phyloP scores from a whole-genome alignment of 2,329 filamentous ascomycete species.

The Penicillium sp. region DNA sequence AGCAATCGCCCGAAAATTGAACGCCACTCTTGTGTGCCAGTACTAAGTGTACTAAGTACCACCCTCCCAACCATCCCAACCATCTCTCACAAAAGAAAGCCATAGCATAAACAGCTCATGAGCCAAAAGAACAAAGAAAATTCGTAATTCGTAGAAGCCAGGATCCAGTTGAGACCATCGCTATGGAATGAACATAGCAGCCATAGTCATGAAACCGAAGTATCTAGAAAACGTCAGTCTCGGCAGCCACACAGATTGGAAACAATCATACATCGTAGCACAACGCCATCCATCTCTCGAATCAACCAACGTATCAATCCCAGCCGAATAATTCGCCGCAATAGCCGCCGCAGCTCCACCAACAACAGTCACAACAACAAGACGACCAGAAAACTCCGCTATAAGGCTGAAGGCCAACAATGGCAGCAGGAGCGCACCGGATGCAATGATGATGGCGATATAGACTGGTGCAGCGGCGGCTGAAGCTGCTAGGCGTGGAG shows the following conservation, averaged over 20 bases:
- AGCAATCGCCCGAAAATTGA: background rate
- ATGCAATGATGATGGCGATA: constrained; percentile 47
- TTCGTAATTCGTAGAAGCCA: constrained; percentile 13
- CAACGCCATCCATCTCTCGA: constrained; percentile 42
- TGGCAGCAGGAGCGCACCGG: constrained; percentile 55
- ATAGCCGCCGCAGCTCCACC: constrained; percentile 47
- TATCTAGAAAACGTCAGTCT: constrained; percentile 28
- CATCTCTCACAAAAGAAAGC: background rate
- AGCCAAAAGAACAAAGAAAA: constrained; percentile 5
- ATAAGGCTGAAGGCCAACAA: constrained; percentile 60
- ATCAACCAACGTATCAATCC: constrained; percentile 36
- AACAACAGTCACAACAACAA: constrained; percentile 57
- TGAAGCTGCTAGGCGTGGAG: constrained; percentile 19
- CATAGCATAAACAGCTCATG: background rate
- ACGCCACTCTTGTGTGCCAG: constrained; percentile 5
- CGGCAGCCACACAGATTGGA: background rate
- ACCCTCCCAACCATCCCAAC: background rate
- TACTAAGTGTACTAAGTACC: background rate
- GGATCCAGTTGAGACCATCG: too few species aligned
- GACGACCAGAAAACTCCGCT: constrained; percentile 55
- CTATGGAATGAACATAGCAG: constrained; percentile 40
- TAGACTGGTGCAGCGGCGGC: constrained; percentile 30
- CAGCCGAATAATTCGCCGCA: constrained; percentile 37
- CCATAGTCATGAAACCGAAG: constrained; percentile 40
- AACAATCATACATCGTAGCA: constrained; percentile 35